Percentiles rank a stretch among this genome's conserved stretches.
phyloP scores from a whole-genome alignment of 2,329 filamentous ascomycete genomes.

The Scytalidium sp. region DNA sequence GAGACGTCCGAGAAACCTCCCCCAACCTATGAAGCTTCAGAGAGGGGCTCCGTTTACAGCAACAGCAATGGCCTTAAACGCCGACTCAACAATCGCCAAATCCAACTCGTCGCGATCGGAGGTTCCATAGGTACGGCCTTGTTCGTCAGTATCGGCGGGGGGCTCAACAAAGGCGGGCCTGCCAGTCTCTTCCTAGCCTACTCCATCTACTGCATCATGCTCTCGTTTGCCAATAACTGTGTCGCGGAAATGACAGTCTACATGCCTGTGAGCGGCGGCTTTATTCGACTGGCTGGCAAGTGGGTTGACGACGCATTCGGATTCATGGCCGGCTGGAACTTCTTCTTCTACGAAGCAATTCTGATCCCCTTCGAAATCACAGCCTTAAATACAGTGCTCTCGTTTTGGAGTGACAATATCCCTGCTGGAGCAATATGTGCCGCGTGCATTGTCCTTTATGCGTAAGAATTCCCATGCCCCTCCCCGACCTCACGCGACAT shows the following conservation, averaged over 20 bases:
- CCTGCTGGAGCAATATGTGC: constrained; percentile 34
- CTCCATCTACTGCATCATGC: constrained; percentile 36
- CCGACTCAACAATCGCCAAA: constrained; percentile 39
- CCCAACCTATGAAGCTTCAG: too few species aligned
- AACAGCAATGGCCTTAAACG: constrained; percentile 23
- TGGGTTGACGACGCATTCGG: constrained; percentile 53
- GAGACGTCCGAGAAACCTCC: too few species aligned
- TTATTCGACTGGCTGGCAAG: constrained; percentile 51
- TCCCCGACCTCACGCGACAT: neutral
- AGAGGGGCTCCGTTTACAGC: too few species aligned
- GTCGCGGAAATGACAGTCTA: constrained; percentile 54
- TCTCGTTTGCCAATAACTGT: constrained; percentile 21
- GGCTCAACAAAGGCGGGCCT: constrained; percentile 33
- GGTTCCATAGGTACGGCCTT: constrained; percentile 45
- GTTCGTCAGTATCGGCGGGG: constrained; percentile 41
- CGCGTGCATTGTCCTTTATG: constrained; percentile 37
- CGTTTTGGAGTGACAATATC: constrained; percentile 42
- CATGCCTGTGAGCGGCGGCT: constrained; percentile 48
- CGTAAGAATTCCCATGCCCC: constrained; percentile 36
- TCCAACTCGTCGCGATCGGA: constrained; percentile 48
- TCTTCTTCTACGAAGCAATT: constrained; percentile 60
- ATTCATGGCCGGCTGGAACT: constrained; percentile 54
- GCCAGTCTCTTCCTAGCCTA: constrained; percentile 43
- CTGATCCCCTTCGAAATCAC: constrained; percentile 37
- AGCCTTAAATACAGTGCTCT: constrained; percentile 36